Evolutionary conservation across 164 flowering plant species (phyloP), one percentile per base, ranked within the genome.

Genomic region (Houttuynia cordata): DNA sequence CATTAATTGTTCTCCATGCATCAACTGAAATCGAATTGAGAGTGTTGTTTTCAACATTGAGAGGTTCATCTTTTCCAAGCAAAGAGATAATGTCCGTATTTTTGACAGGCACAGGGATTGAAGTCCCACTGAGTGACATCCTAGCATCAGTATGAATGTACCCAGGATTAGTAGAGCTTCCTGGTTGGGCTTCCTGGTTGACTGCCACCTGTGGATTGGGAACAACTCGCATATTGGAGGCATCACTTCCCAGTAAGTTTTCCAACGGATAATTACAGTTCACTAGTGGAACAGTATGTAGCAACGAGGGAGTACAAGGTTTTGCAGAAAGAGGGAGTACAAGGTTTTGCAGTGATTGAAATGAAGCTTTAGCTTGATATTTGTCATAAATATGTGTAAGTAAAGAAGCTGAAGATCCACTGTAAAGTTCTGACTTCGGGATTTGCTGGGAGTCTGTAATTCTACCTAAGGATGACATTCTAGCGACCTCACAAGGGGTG

Each of bases 151-250:
- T 10, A 45, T 45, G 17, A 2, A 12, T 45, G 13, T 45, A 4
- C 49, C 14, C 7, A 45, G 3, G 60, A 57, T 74, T 58, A 67
- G 37, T 30, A 6, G 37, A 30, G 2, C 37, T 30, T 30, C 6
- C 2, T 30, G 37, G 37, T 30, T 30, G 37, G 37, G 64, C 56
- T 51, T 62, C 66, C 61, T 63, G 73, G 47, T 75, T 70, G 60
- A 63, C 56, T 70, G 64, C 67, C 40, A 65, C 61, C 37, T 68
- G 76, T 37, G 77, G 24, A 57, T 62, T 76, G 34, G 75, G 60
- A 0, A 70, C 64, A 18, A 73, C 74, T 58, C 75, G 73, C 30
- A 80, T 78, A 64, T 75, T 74, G 10, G 65, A 62, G 54, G 61
- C 54, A 64, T 64, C 71, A 56, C 60, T 56, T 40, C 63, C 70